Conservation (phyloP, 169 alveolate genomes). For the Perkinsus chesapeaki region DNA sequence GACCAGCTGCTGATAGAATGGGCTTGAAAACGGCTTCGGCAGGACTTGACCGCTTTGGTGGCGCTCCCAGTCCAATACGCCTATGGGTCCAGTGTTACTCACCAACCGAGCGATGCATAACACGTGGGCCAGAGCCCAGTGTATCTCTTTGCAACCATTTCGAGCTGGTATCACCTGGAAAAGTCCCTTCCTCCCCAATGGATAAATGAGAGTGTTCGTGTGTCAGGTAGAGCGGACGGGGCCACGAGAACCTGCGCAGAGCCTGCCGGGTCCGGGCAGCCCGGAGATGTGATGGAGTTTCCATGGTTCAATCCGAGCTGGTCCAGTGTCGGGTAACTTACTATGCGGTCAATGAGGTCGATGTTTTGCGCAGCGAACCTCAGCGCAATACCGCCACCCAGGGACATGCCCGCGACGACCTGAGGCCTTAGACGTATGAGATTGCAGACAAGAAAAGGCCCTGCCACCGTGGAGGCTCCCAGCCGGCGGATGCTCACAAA, state of each 20-base stretch:
- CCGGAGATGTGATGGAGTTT: background rate
- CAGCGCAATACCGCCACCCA: background rate
- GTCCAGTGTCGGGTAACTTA: background rate
- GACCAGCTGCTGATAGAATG: background rate
- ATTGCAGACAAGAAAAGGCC: background rate
- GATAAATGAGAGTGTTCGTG: background rate
- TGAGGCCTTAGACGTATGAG: background rate
- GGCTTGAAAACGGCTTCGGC: background rate
- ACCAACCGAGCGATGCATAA: background rate
- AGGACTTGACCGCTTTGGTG: background rate
- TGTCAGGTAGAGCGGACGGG: background rate
- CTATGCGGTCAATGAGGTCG: background rate
- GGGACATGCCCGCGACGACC: background rate
- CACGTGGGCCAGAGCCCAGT: background rate
- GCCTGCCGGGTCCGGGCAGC: no score
- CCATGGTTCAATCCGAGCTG: background rate
- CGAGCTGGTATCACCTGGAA: no score
- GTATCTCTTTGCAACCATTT: no score
- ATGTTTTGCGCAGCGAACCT: background rate
- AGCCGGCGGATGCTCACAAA: no score
- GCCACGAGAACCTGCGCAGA: background rate
- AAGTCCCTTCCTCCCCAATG: background rate
- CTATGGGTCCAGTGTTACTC: background rate
- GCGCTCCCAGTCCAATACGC: background rate
- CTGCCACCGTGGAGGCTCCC: background rate